Evolutionary conservation across 306 rosid genomes (phyloP).

Genomic region (Dryas octopetala): DNA sequence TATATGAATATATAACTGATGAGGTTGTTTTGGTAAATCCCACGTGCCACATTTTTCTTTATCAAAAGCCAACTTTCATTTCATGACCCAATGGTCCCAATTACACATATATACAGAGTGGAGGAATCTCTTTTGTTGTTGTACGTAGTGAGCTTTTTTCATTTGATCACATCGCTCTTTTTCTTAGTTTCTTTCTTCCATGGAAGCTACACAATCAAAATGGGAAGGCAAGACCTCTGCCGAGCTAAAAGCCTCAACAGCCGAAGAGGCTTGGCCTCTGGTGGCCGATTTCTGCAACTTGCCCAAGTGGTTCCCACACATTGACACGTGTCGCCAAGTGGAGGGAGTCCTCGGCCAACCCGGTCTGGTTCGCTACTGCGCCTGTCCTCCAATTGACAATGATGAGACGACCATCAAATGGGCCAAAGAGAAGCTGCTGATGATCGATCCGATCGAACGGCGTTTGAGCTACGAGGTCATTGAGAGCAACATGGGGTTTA

Average conservation of each 20-base stretch:
- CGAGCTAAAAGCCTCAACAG: slow-evolving; percentile 5
- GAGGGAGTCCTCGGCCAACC: slow-evolving; percentile 48
- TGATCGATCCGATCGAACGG: slow-evolving; percentile 44
- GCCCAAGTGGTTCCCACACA: slow-evolving; percentile 30
- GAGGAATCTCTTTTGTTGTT: no score
- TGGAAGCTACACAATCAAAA: slow-evolving; percentile 24
- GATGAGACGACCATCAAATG: slow-evolving; percentile 22
- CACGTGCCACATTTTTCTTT: no score
- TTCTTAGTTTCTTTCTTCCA: not conserved
- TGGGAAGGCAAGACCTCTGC: slow-evolving; percentile 37
- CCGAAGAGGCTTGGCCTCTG: slow-evolving; percentile 35
- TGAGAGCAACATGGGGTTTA: slow-evolving; percentile 53
- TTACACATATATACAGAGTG: no score
- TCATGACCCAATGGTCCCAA: no score
- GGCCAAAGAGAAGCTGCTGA: slow-evolving; percentile 55
- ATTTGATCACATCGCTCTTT: no score
- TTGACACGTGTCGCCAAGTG: slow-evolving; percentile 41
- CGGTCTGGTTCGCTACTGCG: slow-evolving; percentile 51
- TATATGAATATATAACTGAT: not conserved
- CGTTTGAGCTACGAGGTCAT: slow-evolving; percentile 43
- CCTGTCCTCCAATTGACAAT: not conserved
- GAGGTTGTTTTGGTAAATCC: not conserved
- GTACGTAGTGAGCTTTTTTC: no score
- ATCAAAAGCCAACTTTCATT: no score
- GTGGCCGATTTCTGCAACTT: slow-evolving; percentile 61